Percentiles rank a stretch among this genome's conserved stretches.
phyloP scores from a whole-genome alignment of 768 basidiomycete species.

The Leccinum ochraceum region DNA sequence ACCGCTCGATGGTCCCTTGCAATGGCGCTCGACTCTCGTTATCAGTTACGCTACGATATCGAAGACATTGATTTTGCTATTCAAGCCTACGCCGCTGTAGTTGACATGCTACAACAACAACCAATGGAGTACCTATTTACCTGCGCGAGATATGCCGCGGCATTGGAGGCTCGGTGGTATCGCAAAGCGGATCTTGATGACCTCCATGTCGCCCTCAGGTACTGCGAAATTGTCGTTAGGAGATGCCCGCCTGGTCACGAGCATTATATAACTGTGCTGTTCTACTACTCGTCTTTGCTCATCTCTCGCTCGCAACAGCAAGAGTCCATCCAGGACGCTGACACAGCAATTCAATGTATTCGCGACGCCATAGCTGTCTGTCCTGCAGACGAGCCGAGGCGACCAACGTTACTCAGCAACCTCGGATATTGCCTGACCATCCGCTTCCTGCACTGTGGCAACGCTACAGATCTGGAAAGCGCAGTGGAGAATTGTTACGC shows the following conservation, averaged over 20 bases:
- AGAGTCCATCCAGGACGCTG: constrained; percentile 17
- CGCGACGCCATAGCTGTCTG: constrained; percentile 12
- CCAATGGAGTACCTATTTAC: constrained; percentile 4
- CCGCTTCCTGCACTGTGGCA: constrained; percentile 25
- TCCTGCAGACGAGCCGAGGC: constrained; percentile 2
- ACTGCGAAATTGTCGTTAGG: constrained; percentile 9
- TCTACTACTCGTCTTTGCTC: constrained; percentile 15
- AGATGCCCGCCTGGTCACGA: constrained; percentile 10
- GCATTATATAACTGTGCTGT: not conserved
- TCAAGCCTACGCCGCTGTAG: constrained; percentile 9
- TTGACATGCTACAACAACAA: constrained; percentile 9
- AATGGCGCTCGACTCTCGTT: constrained; percentile 12
- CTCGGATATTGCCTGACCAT: constrained; percentile 15
- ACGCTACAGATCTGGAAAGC: constrained; percentile 25
- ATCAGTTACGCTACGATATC: constrained; percentile 12
- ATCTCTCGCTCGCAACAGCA: constrained; percentile 10
- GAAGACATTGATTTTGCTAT: constrained; percentile 16
- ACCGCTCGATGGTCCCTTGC: constrained; percentile 10
- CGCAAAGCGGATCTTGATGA: constrained; percentile 15
- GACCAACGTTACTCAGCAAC: constrained; percentile 3
- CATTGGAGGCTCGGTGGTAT: constrained; percentile 6
- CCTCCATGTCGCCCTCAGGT: constrained; percentile 13
- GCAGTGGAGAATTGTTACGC: constrained; percentile 21
- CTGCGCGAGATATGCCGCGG: constrained; percentile 10
- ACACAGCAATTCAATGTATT: constrained; percentile 16